phyloP scores from a whole-genome alignment of 352 stramenopile genomes.

The Globisporangium orthogonon region DNA sequence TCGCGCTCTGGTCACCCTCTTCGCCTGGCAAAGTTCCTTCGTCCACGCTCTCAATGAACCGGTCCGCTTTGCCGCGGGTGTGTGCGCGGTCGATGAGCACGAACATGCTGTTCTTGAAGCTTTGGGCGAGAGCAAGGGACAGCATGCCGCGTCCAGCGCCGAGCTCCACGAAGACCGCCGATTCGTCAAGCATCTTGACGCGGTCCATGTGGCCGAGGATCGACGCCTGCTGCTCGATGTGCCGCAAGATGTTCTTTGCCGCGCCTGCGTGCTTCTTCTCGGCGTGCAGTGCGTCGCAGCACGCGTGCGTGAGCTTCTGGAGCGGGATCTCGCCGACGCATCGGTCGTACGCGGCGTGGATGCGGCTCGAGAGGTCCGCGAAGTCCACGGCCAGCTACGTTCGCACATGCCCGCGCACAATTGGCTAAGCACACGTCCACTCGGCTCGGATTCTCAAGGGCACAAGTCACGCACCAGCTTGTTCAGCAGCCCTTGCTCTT shows the following conservation, averaged over 20 bases:
- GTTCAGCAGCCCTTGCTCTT: constrained; percentile 66
- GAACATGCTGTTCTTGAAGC: constrained; percentile 48
- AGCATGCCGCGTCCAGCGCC: constrained; percentile 73
- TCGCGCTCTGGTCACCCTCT: not conserved
- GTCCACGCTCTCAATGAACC: constrained; percentile 36
- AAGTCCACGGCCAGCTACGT: constrained; percentile 44
- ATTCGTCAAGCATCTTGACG: constrained; percentile 35
- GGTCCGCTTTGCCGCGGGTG: constrained; percentile 69
- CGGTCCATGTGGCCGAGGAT: constrained; percentile 78
- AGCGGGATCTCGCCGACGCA: constrained; percentile 52
- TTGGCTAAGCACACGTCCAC: not conserved
- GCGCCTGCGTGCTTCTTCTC: constrained; percentile 54
- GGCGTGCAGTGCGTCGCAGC: constrained; percentile 52
- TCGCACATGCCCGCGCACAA: not conserved
- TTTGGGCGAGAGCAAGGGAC: constrained; percentile 70
- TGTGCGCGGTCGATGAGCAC: constrained; percentile 73
- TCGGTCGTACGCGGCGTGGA: constrained; percentile 40
- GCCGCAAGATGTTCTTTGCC: constrained; percentile 55
- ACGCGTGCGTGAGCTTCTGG: constrained; percentile 62
- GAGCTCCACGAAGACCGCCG: constrained; percentile 58
- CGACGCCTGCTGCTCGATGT: constrained; percentile 81
- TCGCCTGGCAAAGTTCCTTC: constrained; percentile 10
- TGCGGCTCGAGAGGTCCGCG: constrained; percentile 32
- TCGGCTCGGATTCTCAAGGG: not conserved
- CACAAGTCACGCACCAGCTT: constrained; percentile 30